Evolutionary conservation across 1,139 yeast species (phyloP), one percentile per base, ranked within the genome.

Genomic region (Hanseniaspora sp.): DNA sequence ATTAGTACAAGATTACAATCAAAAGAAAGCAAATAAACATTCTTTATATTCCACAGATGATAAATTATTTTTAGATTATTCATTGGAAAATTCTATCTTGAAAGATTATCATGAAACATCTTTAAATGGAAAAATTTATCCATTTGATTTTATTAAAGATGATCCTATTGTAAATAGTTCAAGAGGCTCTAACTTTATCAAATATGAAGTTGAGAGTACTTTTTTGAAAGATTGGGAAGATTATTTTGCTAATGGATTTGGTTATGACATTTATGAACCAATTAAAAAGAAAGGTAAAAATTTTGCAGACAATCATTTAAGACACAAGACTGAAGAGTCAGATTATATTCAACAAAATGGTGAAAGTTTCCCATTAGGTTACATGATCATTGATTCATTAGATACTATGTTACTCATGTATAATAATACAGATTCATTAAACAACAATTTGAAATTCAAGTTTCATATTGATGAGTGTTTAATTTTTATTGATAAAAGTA

Each of bases 301-400:
- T 63, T 84, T 87, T 88, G 61, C 64, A 8, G 55, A 60, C 13
- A 13, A 39, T 3, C 3, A 30, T 8, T 18, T 37, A 28, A 35
- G 49, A 18, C 28, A 37, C 11, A 28, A 34, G 13, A 11, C 34
- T 9, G 42, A 46, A 13, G 35, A 46, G 17, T 5, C 5, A 2
- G 6, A 18, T 17, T 45, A 34, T 45, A 7, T 23, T n/a, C 12
- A 35, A 5, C 33, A 49, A 30, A 15, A 90, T 87, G 0, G 82
- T 82, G 7, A 68, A 75, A 56, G 18, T 18, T 18, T 23, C 23
- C 96, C 97, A 1, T 69, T 90, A 61, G 98, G 98, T 1, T 90
- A 96, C 96, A 86, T 90, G 67, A 83, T 90, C 62, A 95, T 90
- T 7, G 97, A 90, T 67, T 76, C 95, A 1, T 69, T 92, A 55